Base-by-base conservation (phyloP, 345 rosid species). In the Citrus mangshanensis region DNA sequence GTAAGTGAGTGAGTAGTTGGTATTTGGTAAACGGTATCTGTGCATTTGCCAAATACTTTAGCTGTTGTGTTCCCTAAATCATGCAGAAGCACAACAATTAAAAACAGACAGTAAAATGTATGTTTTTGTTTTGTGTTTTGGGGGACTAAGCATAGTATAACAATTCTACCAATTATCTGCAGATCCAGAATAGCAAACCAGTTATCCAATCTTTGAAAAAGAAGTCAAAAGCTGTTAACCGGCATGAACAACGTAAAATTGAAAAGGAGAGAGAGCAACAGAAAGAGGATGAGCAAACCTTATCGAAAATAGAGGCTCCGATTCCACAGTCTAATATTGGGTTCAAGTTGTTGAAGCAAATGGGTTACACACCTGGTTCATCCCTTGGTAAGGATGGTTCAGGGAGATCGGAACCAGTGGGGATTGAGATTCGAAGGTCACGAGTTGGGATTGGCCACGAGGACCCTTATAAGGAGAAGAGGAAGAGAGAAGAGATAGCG, bases 341-440 rank as follows among this genome's bases (percentile, higher is more conserved):
- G 58, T 96, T 92, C 84, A 94, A 94, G 88, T 81, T 96, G 83
- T 84, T 96, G 74, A 88, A 91, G 88, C 94, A 88, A 79, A 96
- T 96, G 98, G 98, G 99, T 81, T 94, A 94, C 84, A 89, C 76
- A 59, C 99, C 99, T 12, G 98, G 98, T n/a, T 86, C 88, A 0
- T 88, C 97, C 62, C 87, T 95, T 79, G 97, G 97, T 59, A 96
- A 91, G 84, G 89, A 91, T 76, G 95, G 95, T 4, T 81, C 82
- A 7, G 98, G 98, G 35, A 86, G 82, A 28, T 90, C 87, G 16
- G 95, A 91, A 79, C 98, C 98, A 0, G 93, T 96, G 75, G 94
- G 93, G 38, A 73, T 96, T 32, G 81, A 93, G 81, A 96, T 96
- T 84, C 84, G 95, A 70, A 87, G 99, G 76, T 89, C 98, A 0